Evolutionary conservation across 345 rosid genomes (phyloP).

Genomic region (Linum tenue): DNA sequence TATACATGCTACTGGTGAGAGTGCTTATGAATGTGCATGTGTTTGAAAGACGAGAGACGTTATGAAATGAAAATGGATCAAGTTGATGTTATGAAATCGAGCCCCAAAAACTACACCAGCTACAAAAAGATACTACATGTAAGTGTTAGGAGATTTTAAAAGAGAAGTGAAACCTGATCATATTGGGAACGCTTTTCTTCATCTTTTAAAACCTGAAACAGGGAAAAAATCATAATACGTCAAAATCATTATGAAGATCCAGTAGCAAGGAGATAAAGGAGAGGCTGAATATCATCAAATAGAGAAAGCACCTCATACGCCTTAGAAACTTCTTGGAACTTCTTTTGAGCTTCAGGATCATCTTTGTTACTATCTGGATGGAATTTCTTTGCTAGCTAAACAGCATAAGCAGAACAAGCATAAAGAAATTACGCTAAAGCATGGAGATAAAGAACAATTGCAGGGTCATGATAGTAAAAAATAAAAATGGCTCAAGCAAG

Average conservation of each 20-base stretch:
- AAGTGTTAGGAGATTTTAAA: neutral
- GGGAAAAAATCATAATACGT: slow-evolving; percentile 7
- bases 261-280: neutral
- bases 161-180: slow-evolving; percentile 58
- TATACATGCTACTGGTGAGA: neutral
- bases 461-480: slow-evolving; percentile 2
- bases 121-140: no score
- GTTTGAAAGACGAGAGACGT: neutral
- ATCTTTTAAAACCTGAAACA: slow-evolving; percentile 72
- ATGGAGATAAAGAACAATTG: neutral
- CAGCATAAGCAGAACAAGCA: slow-evolving; percentile 3
- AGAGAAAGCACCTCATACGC: slow-evolving; percentile 67
- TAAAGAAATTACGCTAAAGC: neutral
- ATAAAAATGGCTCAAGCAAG: neutral
- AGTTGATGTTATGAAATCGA: neutral
- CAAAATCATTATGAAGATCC: neutral
- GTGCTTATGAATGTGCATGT: neutral
- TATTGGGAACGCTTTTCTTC: slow-evolving; percentile 77
- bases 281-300: neutral
- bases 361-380: slow-evolving; percentile 97
- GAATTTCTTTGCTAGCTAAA: slow-evolving; percentile 86
- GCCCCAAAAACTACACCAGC: neutral
- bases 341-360: slow-evolving; percentile 98
- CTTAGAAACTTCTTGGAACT: slow-evolving; percentile 89
- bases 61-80: neutral